Percentiles rank a stretch among this genome's conserved stretches.
Evolutionary conservation across 2,329 filamentous ascomycete species (phyloP).

Genomic region (Alternaria sp.): DNA sequence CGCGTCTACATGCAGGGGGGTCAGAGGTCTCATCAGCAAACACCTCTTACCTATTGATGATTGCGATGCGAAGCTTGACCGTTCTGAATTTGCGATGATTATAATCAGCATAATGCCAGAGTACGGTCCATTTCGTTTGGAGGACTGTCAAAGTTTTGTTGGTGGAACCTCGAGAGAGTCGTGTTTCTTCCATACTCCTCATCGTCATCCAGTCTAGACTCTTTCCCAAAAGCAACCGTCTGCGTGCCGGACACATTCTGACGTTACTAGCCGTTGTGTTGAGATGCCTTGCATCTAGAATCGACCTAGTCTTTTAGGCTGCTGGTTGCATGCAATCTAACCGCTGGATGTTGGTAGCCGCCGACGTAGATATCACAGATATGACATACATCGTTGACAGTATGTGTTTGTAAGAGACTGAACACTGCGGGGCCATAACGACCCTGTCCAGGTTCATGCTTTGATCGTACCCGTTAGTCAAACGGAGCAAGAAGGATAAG

Average conservation of each 20-base stretch:
- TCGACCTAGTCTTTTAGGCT: not conserved
- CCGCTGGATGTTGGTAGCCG: constrained; percentile 21
- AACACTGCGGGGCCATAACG: constrained; percentile 7
- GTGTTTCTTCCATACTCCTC: not conserved
- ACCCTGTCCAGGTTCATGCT: constrained; percentile 8
- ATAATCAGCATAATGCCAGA: not conserved
- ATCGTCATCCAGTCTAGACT: not conserved
- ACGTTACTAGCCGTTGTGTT: not conserved
- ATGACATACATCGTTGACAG: constrained; percentile 19
- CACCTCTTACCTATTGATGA: constrained; percentile 5
- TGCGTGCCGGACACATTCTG: constrained; percentile 1
- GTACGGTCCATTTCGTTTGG: not conserved
- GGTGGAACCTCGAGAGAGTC: not conserved
- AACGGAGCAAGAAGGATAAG: constrained; percentile 15
- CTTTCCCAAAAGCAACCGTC: not conserved
- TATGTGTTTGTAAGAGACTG: constrained; percentile 1
- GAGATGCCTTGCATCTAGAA: constrained; percentile 4
- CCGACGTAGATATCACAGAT: constrained; percentile 14
- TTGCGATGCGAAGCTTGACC: not conserved
- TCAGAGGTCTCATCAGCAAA: constrained; percentile 4
- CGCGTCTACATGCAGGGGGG: constrained; percentile 38
- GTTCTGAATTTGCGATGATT: constrained; percentile 6
- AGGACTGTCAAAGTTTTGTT: not conserved
- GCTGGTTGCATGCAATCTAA: constrained; percentile 11
- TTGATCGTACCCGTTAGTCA: constrained; percentile 9